Percentiles rank a stretch among this genome's conserved stretches.
Conservation (phyloP, 768 basidiomycete species). For the Suillus bovinus region DNA sequence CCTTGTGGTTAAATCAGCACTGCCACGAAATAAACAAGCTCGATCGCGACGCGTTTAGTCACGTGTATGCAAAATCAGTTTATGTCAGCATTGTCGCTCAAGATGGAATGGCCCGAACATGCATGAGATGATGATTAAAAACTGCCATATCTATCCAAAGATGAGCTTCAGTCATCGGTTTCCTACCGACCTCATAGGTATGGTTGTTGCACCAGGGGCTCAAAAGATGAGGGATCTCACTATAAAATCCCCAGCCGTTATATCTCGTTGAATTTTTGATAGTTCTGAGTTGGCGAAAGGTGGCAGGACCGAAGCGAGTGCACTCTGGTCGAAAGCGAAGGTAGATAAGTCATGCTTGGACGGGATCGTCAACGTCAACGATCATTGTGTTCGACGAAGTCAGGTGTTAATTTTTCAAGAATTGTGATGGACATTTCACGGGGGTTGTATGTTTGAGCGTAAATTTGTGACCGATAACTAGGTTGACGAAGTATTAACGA, state of each 20-base stretch:
- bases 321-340: neutral
- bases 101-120: too few relatives aligned
- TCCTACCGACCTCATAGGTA: neutral
- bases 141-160: too few relatives aligned
- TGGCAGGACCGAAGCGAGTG: neutral
- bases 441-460: neutral
- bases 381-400: neutral
- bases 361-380: neutral
- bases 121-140: too few relatives aligned
- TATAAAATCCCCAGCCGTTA: neutral
- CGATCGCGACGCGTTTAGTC: too few relatives aligned
- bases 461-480: too few relatives aligned
- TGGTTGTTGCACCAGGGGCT: neutral
- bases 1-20: too few relatives aligned
- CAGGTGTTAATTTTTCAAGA: neutral
- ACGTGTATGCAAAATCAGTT: too few relatives aligned
- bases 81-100: too few relatives aligned
- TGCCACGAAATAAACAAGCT: too few relatives aligned
- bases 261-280: neutral
- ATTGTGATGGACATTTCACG: neutral
- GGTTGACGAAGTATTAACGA: neutral
- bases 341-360: neutral
- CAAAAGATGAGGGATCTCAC: neutral
- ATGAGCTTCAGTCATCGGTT: too few relatives aligned
- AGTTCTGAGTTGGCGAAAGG: neutral